Evolutionary conservation across 2,329 filamentous ascomycete genomes (phyloP).

Genomic region (Raffaelea ambrosiae): DNA sequence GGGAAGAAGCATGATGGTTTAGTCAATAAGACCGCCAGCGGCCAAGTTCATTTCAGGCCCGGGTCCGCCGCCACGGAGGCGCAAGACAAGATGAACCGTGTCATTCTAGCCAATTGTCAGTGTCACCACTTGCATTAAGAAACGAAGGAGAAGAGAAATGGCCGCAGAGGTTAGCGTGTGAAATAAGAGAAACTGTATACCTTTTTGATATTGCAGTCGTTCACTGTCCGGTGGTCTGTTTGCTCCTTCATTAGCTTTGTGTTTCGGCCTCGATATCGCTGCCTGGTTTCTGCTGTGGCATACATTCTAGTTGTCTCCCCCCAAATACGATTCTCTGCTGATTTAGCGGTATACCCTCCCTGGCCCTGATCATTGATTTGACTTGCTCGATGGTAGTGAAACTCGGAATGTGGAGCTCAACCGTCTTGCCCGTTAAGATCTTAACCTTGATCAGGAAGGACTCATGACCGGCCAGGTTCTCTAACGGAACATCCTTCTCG

Average conservation of each 20-base stretch:
- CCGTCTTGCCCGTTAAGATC: not conserved
- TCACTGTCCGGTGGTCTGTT: too few species aligned
- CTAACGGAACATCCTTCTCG: not conserved
- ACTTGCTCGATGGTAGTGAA: not conserved
- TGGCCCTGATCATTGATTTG: not conserved
- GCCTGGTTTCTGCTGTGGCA: too few species aligned
- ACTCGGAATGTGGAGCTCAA: not conserved
- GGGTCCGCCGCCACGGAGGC: not conserved
- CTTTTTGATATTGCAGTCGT: too few species aligned
- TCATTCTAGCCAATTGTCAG: too few species aligned
- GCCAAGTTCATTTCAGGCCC: not conserved
- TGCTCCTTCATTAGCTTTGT: too few species aligned
- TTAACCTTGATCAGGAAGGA: not conserved
- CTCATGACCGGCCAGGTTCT: not conserved
- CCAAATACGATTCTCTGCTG: not conserved
- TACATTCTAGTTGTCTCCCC: not conserved
- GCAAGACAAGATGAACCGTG: not conserved
- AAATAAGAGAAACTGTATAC: too few species aligned
- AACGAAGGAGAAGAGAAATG: too few species aligned
- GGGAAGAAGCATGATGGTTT: not conserved
- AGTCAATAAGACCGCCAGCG: not conserved
- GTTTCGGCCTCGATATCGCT: too few species aligned
- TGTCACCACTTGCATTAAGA: too few species aligned
- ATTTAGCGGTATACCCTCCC: not conserved
- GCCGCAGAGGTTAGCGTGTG: too few species aligned